phyloP scores from a whole-genome alignment of 768 basidiomycete genomes.

The Boletus subparvulus region DNA sequence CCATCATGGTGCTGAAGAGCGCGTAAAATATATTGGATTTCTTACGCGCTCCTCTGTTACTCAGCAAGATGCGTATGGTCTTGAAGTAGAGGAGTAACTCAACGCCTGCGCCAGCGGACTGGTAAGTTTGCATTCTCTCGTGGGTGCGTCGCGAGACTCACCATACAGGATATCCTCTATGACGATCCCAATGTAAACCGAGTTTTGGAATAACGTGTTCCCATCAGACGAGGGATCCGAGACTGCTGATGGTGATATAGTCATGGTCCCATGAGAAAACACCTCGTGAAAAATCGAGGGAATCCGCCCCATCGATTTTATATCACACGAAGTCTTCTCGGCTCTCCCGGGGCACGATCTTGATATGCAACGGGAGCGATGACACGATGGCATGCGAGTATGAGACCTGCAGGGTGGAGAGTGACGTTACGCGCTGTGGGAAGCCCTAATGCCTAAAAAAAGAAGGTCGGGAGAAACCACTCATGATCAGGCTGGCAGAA shows the following conservation, averaged over 20 bases:
- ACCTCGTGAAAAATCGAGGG: not conserved
- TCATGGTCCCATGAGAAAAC: not conserved
- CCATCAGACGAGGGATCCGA: not conserved
- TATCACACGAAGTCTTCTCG: not conserved
- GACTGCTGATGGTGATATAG: not conserved
- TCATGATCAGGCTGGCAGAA: too few relatives aligned
- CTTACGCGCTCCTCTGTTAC: not conserved
- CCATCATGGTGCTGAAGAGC: constrained; percentile 25
- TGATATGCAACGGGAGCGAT: not conserved
- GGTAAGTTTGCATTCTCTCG: not conserved
- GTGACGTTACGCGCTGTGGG: too few relatives aligned
- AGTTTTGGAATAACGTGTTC: constrained; percentile 8
- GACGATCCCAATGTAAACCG: constrained; percentile 14
- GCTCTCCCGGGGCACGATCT: not conserved
- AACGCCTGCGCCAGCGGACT: constrained; percentile 15
- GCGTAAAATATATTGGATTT: constrained; percentile 20
- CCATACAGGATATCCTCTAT: constrained; percentile 25
- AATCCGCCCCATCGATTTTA: not conserved
- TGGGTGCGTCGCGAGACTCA: not conserved
- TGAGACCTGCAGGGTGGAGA: too few relatives aligned
- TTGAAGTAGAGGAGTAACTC: constrained; percentile 25
- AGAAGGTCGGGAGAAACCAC: too few relatives aligned
- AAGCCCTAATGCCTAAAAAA: too few relatives aligned
- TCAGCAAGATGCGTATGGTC: constrained; percentile 16
- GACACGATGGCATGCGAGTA: too few relatives aligned